Evolutionary conservation across 2,329 filamentous ascomycete genomes (phyloP).

Genomic region (Phialophora verrucosa): DNA sequence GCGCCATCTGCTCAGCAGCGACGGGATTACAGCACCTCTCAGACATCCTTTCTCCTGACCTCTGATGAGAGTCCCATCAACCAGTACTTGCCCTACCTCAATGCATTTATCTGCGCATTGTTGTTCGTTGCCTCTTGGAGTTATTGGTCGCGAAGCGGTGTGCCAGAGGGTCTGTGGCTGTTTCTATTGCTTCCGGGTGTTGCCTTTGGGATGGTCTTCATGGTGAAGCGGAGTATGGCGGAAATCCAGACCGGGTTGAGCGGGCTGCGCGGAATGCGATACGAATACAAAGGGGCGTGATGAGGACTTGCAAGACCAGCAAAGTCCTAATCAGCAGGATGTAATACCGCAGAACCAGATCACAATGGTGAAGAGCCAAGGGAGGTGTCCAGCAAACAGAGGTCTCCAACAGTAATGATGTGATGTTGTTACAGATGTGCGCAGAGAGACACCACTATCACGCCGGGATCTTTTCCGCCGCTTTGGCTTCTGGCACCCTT

Average conservation of each 20-base stretch:
- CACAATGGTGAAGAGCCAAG: neutral
- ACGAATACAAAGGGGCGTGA: constrained; percentile 40
- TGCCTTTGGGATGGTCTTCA: constrained; percentile 32
- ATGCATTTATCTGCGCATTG: constrained; percentile 30
- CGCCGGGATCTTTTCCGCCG: constrained; percentile 26
- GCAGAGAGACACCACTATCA: constrained; percentile 2
- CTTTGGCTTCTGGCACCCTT: constrained; percentile 21
- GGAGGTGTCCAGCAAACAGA: neutral
- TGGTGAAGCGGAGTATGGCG: constrained; percentile 36
- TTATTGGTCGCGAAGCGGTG: constrained; percentile 25
- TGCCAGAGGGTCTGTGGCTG: constrained; percentile 37
- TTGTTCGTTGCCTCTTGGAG: constrained; percentile 28
- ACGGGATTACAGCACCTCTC: constrained; percentile 9
- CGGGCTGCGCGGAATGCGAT: constrained; percentile 37
- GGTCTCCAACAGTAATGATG: neutral
- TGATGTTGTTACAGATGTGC: neutral
- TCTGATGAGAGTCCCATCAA: constrained; percentile 30
- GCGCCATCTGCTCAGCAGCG: constrained; percentile 6
- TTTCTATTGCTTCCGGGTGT: constrained; percentile 37
- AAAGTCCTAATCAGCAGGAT: neutral
- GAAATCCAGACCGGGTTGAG: constrained; percentile 35
- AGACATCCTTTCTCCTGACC: constrained; percentile 12
- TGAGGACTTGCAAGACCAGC: neutral
- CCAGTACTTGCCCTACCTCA: constrained; percentile 33
- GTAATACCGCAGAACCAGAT: neutral